Evolutionary conservation across 306 rosid genomes (phyloP).

Genomic region (Rubus idaeus): DNA sequence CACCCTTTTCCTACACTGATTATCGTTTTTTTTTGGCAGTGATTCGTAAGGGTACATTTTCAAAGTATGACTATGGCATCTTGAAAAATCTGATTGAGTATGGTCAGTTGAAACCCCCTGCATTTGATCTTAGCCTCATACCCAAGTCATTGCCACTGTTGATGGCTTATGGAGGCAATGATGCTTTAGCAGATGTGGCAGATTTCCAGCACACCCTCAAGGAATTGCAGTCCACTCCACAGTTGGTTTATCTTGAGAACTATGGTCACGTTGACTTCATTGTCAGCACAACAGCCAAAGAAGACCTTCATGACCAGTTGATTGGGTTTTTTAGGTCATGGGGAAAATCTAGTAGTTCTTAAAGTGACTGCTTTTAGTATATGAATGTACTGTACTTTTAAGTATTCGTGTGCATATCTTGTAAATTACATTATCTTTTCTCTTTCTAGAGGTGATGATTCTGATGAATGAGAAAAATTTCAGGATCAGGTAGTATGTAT

Average conservation of each 20-base stretch:
- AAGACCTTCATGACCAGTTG: conserved; percentile 73
- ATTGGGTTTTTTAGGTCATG: conserved; percentile 49
- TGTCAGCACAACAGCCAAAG: conserved; percentile 61
- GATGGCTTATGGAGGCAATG: conserved; percentile 92
- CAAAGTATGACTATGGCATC: conserved; percentile 80
- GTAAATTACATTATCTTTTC: background rate
- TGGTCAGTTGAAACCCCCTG: conserved; percentile 71
- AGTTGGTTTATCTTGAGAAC: conserved; percentile 72
- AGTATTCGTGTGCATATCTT: background rate
- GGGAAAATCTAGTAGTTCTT: conserved; percentile 35
- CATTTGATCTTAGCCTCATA: conserved; percentile 63
- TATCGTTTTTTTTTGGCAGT: conserved; percentile 41
- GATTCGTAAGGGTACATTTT: conserved; percentile 82
- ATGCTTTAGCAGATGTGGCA: conserved; percentile 64
- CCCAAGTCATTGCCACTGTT: conserved; percentile 82
- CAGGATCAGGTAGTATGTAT: background rate
- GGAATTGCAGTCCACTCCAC: conserved; percentile 66
- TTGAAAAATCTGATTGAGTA: conserved; percentile 63
- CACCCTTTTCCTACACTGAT: conserved; percentile 10
- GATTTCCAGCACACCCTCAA: conserved; percentile 65
- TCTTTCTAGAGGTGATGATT: background rate
- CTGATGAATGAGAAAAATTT: background rate
- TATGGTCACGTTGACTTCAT: conserved; percentile 90
- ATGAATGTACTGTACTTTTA: background rate
- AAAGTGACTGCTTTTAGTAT: conserved; percentile 17